Evolutionary conservation across 176 grass and related monocot species (phyloP).

Genomic region (Triticum dicoccoides): DNA sequence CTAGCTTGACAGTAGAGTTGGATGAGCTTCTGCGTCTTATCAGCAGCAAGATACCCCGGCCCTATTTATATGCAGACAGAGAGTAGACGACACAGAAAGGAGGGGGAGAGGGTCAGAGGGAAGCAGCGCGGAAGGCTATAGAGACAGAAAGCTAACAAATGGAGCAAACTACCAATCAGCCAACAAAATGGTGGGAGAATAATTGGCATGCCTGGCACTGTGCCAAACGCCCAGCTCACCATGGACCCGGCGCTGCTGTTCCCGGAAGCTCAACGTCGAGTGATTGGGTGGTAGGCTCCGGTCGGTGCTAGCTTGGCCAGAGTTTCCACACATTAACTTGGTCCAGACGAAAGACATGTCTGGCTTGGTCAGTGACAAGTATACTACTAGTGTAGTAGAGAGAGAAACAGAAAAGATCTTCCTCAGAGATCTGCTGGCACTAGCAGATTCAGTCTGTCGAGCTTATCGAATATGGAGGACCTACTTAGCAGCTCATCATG

Average conservation of each 20-base stretch:
- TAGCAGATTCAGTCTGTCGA: neutral
- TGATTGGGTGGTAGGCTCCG: constrained; percentile 28
- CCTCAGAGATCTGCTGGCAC: neutral
- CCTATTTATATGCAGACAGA: constrained; percentile 32
- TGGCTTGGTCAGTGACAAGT: neutral
- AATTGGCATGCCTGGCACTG: constrained; percentile 12
- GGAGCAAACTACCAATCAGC: constrained; percentile 18
- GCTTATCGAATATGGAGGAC: neutral
- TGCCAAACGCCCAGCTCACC: constrained; percentile 30
- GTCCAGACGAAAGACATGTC: constrained; percentile 2
- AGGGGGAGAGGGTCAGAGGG: neutral
- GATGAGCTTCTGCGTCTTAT: neutral
- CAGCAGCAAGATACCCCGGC: neutral
- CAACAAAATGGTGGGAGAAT: constrained; percentile 4
- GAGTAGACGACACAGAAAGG: neutral
- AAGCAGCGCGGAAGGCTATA: constrained; percentile 35
- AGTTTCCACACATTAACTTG: constrained; percentile 20
- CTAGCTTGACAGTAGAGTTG: neutral
- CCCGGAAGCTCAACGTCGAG: constrained; percentile 20
- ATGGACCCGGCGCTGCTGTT: neutral
- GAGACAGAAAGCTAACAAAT: constrained; percentile 12
- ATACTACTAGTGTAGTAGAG: neutral
- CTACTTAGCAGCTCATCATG: neutral
- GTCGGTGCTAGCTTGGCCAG: constrained; percentile 27
- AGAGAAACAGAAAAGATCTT: neutral